Evolutionary conservation across 371 early-diverging fungal genomes (phyloP), one percentile per base, ranked within the genome.

Genomic region (Apophysomyces ossiformis): DNA sequence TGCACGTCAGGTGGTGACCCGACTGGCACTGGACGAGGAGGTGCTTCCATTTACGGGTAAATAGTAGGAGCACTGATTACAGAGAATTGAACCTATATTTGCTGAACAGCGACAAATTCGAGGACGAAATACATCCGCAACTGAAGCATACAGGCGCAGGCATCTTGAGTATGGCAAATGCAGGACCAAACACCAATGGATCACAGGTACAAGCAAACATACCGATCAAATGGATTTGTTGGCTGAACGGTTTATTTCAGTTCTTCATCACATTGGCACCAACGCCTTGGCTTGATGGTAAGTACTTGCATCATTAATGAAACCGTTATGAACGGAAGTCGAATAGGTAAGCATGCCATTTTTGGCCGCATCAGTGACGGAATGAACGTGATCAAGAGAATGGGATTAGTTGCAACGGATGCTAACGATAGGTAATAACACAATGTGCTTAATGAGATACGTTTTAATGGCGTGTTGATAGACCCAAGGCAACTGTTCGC

Each of bases 131-230:
- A 46, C 77, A 88, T 68, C 81, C 82, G 43, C 86, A 73, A 26
- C 73, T 89, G 43, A 89, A 90, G 67, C 96, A 95, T 69, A 86
- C 90, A n/a, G 90, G 89, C 46, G 89, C 88, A 63, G 93, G 93
- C 36, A 88, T 92, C 65, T 70, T 90, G 12, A 87, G 88, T 69
- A 95, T 95, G 96, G 96, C 96, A 21, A 95, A 95, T 75, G 65
- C 88, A 46, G 96, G 96, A 7, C 87, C 88, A 54, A 88, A 94
- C 67, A 92, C 94, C 6, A 95, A 95, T 69, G 92, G 93, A 54
- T 91, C 94, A 73, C 90, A 89, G 72, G 89, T 85, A 78, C 69
- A 69, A 15, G 7, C n/a, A 15, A 57, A 16, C 5, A 56, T 43
- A 13, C 43, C 39, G 37, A n/a, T 26, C 50, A 37, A 1, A 32